Percentiles rank a stretch among this genome's conserved stretches.
phyloP scores from a whole-genome alignment of 805 yeast genomes.

The Zygosaccharomyces lentus region DNA sequence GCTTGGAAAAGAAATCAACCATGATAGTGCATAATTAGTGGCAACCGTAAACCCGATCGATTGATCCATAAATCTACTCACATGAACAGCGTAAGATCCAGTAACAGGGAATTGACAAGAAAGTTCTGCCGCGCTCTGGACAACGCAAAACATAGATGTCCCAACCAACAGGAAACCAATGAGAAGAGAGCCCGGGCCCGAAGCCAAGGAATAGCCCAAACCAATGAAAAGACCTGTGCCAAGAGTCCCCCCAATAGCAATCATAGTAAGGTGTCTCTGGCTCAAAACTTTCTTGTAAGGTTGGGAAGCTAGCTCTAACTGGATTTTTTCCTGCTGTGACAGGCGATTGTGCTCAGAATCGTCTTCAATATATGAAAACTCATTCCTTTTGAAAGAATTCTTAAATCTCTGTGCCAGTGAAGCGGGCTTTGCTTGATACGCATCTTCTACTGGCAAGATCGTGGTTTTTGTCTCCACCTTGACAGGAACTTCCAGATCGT shows the following conservation, averaged over 20 bases:
- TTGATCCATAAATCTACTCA: conserved; percentile 54
- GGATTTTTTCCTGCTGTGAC: conserved; percentile 13
- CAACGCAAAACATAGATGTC: conserved; percentile 28
- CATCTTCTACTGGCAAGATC: background rate
- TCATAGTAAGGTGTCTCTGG: conserved; percentile 30
- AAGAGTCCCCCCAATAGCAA: conserved; percentile 33
- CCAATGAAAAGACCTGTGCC: conserved; percentile 35
- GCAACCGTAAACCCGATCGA: conserved; percentile 62
- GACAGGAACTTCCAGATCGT: background rate
- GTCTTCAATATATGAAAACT: conserved; percentile 3
- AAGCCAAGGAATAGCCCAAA: conserved; percentile 23
- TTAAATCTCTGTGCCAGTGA: conserved; percentile 6
- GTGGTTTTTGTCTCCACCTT: conserved; percentile 8
- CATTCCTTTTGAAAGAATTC: conserved; percentile 8
- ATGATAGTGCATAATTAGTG: conserved; percentile 53
- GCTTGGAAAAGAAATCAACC: conserved; percentile 52
- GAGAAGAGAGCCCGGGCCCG: conserved; percentile 30
- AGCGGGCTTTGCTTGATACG: conserved; percentile 1
- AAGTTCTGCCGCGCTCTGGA: conserved; percentile 41
- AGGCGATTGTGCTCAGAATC: conserved; percentile 9
- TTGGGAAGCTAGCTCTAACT: conserved; percentile 16
- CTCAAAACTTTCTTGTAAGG: conserved; percentile 19
- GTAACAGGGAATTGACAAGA: conserved; percentile 47
- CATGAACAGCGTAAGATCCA: conserved; percentile 54
- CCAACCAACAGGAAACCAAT: conserved; percentile 29